A percentile compares a stretch with the other conserved stretches of the same genome.
phyloP scores from a whole-genome alignment of 2,329 filamentous ascomycete genomes.

The Arthrobotrys musiformis region DNA sequence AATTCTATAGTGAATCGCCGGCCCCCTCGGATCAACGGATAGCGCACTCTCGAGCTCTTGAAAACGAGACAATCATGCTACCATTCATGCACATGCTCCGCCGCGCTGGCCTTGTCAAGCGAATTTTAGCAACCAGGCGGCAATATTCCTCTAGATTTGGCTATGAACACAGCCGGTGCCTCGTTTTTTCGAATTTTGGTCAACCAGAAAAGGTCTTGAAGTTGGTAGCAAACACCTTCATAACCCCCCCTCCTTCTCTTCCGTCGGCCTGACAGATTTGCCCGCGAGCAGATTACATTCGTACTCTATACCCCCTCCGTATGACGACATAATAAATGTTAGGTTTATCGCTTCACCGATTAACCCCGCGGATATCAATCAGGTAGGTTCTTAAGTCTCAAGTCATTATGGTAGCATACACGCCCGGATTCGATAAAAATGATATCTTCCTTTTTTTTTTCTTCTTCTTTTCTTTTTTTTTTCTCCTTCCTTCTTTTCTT shows the following conservation, averaged over 20 bases:
- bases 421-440: no score
- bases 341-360: conserved; percentile 90
- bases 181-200: conserved; percentile 79
- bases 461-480: no score
- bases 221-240: conserved; percentile 64
- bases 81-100: neutral
- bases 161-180: conserved; percentile 85
- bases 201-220: conserved; percentile 77
- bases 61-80: no score
- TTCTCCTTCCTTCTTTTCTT: no score
- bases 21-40: no score
- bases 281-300: conserved; percentile 70
- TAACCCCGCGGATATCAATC: conserved; percentile 98
- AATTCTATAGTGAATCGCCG: no score
- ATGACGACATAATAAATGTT: conserved; percentile 78
- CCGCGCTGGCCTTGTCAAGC: neutral
- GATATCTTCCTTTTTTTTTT: no score
- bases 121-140: neutral
- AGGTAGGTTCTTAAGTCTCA: conserved; percentile 61
- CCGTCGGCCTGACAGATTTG: neutral
- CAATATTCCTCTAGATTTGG: conserved; percentile 64
- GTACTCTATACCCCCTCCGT: conserved; percentile 79
- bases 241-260: neutral
- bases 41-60: neutral
- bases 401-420: no score